Base-by-base conservation (phyloP, 495 filamentous ascomycete species). In the Entonaema liquescens region DNA sequence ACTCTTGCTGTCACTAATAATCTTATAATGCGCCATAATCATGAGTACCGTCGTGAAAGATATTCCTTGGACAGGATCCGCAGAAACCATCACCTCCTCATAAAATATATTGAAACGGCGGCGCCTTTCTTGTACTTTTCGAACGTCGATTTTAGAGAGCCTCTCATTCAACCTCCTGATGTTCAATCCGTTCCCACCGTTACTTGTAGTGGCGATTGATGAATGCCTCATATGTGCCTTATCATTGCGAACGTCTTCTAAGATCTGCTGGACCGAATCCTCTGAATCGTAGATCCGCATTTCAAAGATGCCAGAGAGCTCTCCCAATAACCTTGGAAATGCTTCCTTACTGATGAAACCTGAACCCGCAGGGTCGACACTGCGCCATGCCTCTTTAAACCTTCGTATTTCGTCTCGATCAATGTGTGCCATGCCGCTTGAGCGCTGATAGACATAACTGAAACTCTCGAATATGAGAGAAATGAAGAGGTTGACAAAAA, bases 391-490 rank as follows among this genome's bases (percentile, higher is more conserved):
- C 77, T 98, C 93, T 82, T 99, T 99, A 86, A 98, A 99, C 13
- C 93, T 90, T 35, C 95, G 89, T 60, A 97, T 91, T 76, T 99
- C 95, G 71, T 97, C 93, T 57, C 95, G 86, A 68, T 91, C 94
- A 53, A 98, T 89, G 31, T 89, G 88, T 35, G 93, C 94, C 59
- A 93, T 83, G 25, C 90, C 90, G 76, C 92, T 97, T 67, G 93
- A 97, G 63, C 93, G 87, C 80, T 99, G 95, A 77, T 98, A 99
- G 72, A 99, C 95, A 78, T 99, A 99, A 78, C 93, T 97, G 83
- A 99, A 99, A 82, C 95, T 98, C 83, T 99, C 95, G 79, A 94
- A 99, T 71, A 99, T 99, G 73, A 99, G 88, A 42, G 95, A 99
- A 62, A 98, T 93, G 78, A 99, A 99, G 80, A 99, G 84, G 76